phyloP scores from a whole-genome alignment of 169 alveolate species.

The Eimeria sp. region DNA sequence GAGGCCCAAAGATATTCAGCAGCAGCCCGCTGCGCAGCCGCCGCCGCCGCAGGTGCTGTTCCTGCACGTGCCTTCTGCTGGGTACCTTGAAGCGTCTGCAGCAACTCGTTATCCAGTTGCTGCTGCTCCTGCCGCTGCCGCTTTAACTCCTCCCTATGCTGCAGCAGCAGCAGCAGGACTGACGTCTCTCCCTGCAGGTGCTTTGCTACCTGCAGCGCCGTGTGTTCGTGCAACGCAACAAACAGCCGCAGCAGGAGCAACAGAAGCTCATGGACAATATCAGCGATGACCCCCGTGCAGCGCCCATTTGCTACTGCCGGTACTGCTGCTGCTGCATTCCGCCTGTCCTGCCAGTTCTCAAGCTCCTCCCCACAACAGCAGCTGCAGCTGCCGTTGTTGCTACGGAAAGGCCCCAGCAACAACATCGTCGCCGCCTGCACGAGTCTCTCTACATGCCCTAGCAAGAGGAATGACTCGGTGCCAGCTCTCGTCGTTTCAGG shows the following conservation, averaged over 20 bases:
- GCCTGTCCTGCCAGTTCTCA: conserved; percentile 25
- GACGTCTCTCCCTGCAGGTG: conserved; percentile 60
- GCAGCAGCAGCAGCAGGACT: conserved; percentile 56
- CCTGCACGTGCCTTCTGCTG: conserved; percentile 32
- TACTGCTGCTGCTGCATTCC: conserved; percentile 5
- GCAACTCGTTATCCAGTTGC: conserved; percentile 54
- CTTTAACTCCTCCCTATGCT: conserved; percentile 58
- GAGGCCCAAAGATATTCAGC: conserved; percentile 55
- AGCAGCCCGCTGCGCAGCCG: conserved; percentile 11
- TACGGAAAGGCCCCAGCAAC: conserved; percentile 19
- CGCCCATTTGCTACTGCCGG: conserved; percentile 39
- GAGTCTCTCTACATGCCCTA: background rate
- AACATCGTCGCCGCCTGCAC: conserved; percentile 17
- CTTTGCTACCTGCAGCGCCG: conserved; percentile 31
- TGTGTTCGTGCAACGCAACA: conserved; percentile 48
- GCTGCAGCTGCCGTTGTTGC: conserved; percentile 33
- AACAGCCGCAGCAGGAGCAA: conserved; percentile 68
- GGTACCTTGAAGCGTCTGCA: conserved; percentile 66
- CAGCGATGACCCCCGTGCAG: background rate
- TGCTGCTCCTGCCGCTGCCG: conserved; percentile 71
- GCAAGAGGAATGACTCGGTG: background rate
- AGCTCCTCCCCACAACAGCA: conserved; percentile 26
- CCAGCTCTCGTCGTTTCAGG: conserved; percentile 13
- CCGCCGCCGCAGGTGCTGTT: conserved; percentile 41
- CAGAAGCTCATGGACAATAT: conserved; percentile 36